Base-by-base conservation (phyloP, 441 rosid genomes). In the Geranium incanum region DNA sequence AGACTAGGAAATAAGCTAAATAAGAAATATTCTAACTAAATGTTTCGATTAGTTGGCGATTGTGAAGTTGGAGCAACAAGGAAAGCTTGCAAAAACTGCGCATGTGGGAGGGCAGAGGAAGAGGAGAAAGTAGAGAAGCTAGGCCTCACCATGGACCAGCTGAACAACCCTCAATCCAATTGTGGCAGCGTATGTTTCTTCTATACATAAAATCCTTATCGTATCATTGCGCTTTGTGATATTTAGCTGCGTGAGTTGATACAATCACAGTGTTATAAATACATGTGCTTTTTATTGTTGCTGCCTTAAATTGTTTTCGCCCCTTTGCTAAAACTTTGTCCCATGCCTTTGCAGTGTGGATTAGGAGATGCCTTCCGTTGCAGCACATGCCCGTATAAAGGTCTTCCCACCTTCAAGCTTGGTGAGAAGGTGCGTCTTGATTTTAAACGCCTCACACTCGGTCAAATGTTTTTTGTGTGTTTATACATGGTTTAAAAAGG, bases 61-160 rank as follows among this genome's bases (percentile, higher is more conserved):
- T 95, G 97, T 45, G 97, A 89, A 73, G 85, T 85, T 16, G 87
- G 90, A 75, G 86, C 86, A 86, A 82, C 93, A 11, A 89, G 90
- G 83, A 95, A 92, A 82, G 99, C 99, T 73, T 95, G 97, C 89
- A 92, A 90, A 83, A 95, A 90, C 80, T 95, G 99, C 67, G 82
- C 81, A 0, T 92, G 99, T 71, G 99, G 97, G 8, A 87, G 99
- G 81, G 97, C 99, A 38, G 99, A 95, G 81, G 87, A 66, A 37
- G 97, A 95, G 82, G 95, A 87, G 84, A 90, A 85, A 75, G 97
- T 89, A 55, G 78, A 81, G 71, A 90, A 86, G 85, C 73, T 90
- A 48, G 99, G 85, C 5, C 79, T 84, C 70, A 85, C 93, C 3
- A 80, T 77, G 78, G 97, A 95, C 74, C 96, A 92, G 70, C 70